Evolutionary conservation across 2,329 filamentous ascomycete genomes (phyloP), one percentile per base, ranked within the genome.

Genomic region (Atkinsonella texensis): DNA sequence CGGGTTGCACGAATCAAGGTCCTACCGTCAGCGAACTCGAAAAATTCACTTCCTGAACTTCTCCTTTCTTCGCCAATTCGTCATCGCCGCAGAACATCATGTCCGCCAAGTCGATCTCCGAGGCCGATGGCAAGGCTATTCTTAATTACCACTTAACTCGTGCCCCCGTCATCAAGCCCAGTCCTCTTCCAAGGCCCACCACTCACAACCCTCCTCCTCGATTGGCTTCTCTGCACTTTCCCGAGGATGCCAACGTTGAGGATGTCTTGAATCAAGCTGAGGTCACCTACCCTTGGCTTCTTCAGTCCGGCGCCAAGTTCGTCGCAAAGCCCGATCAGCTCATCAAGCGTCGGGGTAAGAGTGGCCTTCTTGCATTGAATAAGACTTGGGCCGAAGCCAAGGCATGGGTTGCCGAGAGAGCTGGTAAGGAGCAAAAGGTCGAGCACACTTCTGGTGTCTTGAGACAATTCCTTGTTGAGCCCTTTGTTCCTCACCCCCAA

Each of bases 111-210:
- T 87, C 91, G 62, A 97, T 98, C 70, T 76, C 87, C 80, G 93
- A 98, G 81, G 91, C 91, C 80, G 93, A 98, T 78, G 93, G 93
- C 83, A 98, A 98, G 87, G 93, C 93, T 81, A 97, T 98, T 79
- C 82, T 98, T 82, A 97, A 96, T 87, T 98, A 97, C 82, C 93
- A 97, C 80, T 89, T 98, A 74, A 97, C 93, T 64, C 87, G 93
- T 70, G 89, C 93, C 62, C 85, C 89, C 60, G 86, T 95, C 71
- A 95, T 98, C 83, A 97, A 96, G 86, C 87, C 91, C 61, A 91
- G 89, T 67, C 89, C 93, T 74, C 89, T 97, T 53, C 88, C 90
- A 62, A 70, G 80, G 60, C 79, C 87, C 58, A 73, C 86, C 59
- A 93, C 82, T 71, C 93, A 98, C 84, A 97, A 97, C 77, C 76